Evolutionary conservation across 768 basidiomycete species (phyloP), one percentile per base, ranked within the genome.

Genomic region (Boletus sensibilis): DNA sequence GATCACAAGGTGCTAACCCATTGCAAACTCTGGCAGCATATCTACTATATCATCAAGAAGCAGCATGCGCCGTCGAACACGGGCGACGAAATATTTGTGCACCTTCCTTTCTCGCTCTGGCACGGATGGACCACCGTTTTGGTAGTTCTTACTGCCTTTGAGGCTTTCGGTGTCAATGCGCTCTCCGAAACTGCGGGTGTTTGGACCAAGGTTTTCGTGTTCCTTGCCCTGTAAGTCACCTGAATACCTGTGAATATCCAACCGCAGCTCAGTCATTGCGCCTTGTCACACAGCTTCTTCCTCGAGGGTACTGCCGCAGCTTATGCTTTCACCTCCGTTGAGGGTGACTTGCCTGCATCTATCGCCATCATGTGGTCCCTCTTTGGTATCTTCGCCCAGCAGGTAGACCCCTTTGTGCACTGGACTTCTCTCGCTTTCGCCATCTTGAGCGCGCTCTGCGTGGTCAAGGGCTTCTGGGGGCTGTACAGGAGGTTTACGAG

Each of bases 1-100:
- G 64, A 63, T 23, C 12, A 34, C 29, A 38, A 47, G 41, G 51
- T 54, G 16, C 63, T 68, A 31, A 68, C 53, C 14, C 29, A 18
- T 35, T 58, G 29, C 27, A 39, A 54, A 55, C 34, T 44, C 10
- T 57, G 52, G 48, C 38, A 88, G 81, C 93, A 95, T 73, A 91
- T 96, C 71, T 97, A 98, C 77, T 98, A 95, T 69, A 77, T 91
- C 56, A 88, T 98, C 68, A 95, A 96, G 81, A 92, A 94, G 74
- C 82, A 85, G 59, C 86, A 94, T 70, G 71, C 79, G 27, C 75
- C 90, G 27, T 79, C 88, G 64, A 81, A 68, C 57, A 62, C 80
- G 42, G 78, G 78, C 21, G 94, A 96, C 59, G 94, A 97, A 73
- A 70, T 95, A 59, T 94, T 96, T 58, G 81, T 98, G 42, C 94